Percentiles rank a stretch among this genome's conserved stretches.
These are phyloP conservation scores for Laguncularia racemosa DNA, from an alignment of 345 rosid genomes.

Conservation along the genomic window DNA sequence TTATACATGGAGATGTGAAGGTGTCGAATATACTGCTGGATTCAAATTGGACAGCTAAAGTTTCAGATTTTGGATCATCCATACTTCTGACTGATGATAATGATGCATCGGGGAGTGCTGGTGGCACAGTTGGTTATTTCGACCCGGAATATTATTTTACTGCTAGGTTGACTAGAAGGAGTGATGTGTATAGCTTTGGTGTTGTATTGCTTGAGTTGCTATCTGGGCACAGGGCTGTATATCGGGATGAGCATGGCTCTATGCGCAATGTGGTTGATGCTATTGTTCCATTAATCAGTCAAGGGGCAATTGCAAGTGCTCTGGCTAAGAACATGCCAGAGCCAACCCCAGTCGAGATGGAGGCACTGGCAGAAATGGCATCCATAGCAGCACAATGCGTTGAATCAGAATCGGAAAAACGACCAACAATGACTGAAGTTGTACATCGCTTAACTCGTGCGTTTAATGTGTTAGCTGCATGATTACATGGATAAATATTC, in stretches of 20 bases:
- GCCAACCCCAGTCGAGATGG: conserved; percentile 1
- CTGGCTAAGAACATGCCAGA: conserved; percentile 6
- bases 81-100: neutral
- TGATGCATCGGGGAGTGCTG: neutral
- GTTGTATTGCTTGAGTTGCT: conserved; percentile 7
- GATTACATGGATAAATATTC: too few relatives aligned
- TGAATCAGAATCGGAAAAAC: neutral
- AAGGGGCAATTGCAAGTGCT: neutral
- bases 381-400: conserved; percentile 5
- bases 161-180: neutral
- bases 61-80: conserved; percentile 7
- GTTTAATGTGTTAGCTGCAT: neutral
- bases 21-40: conserved; percentile 6
- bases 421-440: conserved; percentile 7
- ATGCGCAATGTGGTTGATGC: neutral
- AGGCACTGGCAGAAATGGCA: neutral
- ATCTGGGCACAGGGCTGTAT: neutral
- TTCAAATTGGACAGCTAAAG: conserved; percentile 3
- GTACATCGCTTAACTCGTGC: conserved; percentile 1
- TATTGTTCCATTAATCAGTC: neutral
- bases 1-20: conserved; percentile 11
- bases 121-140: neutral
- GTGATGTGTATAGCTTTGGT: conserved; percentile 13
- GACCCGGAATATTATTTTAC: neutral
- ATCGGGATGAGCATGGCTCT: neutral